phyloP scores from a whole-genome alignment of 140 eudicot species.

The Flaveria floridana region DNA sequence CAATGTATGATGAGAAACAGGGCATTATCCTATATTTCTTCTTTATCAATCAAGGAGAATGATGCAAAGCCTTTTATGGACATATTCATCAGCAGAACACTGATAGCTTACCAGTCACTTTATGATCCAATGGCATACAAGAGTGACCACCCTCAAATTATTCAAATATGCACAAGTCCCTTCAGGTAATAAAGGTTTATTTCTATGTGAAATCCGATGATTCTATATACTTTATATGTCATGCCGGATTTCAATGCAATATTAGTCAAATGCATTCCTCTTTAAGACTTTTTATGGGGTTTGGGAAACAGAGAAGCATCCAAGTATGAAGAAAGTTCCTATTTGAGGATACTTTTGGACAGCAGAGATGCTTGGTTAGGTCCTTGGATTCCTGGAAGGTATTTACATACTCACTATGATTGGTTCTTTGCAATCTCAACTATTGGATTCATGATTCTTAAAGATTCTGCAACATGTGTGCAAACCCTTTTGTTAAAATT shows the following conservation, averaged over 20 bases:
- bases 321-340: constrained; percentile 85
- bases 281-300: constrained; percentile 22
- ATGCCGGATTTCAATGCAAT: constrained; percentile 9
- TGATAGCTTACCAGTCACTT: constrained; percentile 71
- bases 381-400: constrained; percentile 99
- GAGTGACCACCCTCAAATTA: constrained; percentile 72
- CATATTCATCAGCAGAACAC: constrained; percentile 59
- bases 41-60: constrained; percentile 53
- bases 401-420: background rate
- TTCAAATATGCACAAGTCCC: constrained; percentile 85
- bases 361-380: constrained; percentile 98
- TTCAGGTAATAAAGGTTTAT: constrained; percentile 56
- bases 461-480: constrained; percentile 16
- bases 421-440: background rate
- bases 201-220: constrained; percentile 3
- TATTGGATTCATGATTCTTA: constrained; percentile 9
- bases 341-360: constrained; percentile 85
- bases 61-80: constrained; percentile 53
- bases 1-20: constrained; percentile 48
- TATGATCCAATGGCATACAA: constrained; percentile 77
- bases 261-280: constrained; percentile 20
- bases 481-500: constrained; percentile 6
- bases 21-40: constrained; percentile 70
- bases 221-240: constrained; percentile 21
- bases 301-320: constrained; percentile 69